Base-by-base conservation (phyloP, 768 basidiomycete species). In the Scleroderma bovista region DNA sequence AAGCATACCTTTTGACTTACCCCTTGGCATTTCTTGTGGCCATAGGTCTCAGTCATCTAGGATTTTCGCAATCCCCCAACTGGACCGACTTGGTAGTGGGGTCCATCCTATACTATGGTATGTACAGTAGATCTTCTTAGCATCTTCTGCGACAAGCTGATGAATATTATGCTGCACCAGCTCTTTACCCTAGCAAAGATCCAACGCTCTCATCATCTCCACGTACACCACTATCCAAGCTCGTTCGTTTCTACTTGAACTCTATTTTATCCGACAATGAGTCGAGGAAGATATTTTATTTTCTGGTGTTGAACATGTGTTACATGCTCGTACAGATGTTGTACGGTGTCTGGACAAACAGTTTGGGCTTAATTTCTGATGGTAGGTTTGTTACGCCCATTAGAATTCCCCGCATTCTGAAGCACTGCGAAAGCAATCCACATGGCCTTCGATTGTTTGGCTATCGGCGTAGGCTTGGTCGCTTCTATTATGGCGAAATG, bases 391-490 rank as follows among this genome's bases (percentile, higher is more conserved):
- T 20, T 4, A 17, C 24, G 16, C 10, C 16, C 13, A 16, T 37
- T n/a, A 12, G 6, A 26, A n/a, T 17, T 49, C 41, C 26, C 16
- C 49, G 44, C 11, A 38, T 47, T 43, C 9, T 51, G 44, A 54
- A 8, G 46, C 39, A 44, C 50, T 6, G 16, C 29, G 16, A 17
- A 56, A 98, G 95, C 96, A 19, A 98, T 99, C 33, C 96, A 99
- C 63, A 99, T 98, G 96, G 91, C 93, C 11, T 99, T 99, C 58
- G 96, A 99, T 69, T 98, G 96, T 62, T 83, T 97, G 79, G 95
- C 95, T 1, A 92, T 99, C 46, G 93, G 83, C 0, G 90, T 99
- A 46, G 96, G 96, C 2, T 77, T 99, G 3, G 83, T 96, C 50
- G 96, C 96, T 6, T 94, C 91, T 9, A 89, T 99, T 6, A 98